A percentile compares a stretch with the other conserved stretches of the same genome.
Conservation (phyloP, 1,284 basidiomycete genomes). For the Pisolithus thermaeus region DNA sequence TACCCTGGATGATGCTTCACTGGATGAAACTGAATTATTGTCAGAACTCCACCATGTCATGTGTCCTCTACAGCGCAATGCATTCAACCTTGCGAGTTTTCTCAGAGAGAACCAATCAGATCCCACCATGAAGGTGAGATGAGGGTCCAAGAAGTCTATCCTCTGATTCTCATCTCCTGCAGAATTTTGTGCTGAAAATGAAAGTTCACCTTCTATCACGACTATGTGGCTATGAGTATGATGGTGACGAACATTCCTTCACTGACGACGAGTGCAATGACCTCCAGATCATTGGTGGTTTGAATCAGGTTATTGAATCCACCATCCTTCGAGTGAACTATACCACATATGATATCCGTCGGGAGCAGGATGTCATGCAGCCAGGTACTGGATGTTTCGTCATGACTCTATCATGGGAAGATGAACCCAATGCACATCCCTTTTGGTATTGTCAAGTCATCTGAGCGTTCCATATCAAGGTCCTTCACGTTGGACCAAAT, state of each 20-base stretch:
- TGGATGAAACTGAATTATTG: too few species aligned
- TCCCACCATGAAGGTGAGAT: too few species aligned
- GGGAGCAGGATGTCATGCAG: constrained; percentile 35
- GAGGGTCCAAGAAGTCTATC: too few species aligned
- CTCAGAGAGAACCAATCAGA: too few species aligned
- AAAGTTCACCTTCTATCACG: too few species aligned
- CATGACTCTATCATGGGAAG: constrained; percentile 29
- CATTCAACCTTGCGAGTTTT: too few species aligned
- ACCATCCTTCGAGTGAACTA: constrained; percentile 34
- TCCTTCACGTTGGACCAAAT: constrained; percentile 4
- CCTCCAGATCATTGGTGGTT: constrained; percentile 18
- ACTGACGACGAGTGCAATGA: constrained; percentile 3
- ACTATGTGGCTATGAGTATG: constrained; percentile 11
- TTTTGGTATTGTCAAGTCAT: constrained; percentile 18
- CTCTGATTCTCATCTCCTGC: too few species aligned
- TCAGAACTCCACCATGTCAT: too few species aligned
- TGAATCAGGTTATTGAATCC: constrained; percentile 26
- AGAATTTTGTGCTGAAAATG: too few species aligned
- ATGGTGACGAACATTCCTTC: constrained; percentile 8
- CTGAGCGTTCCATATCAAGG: constrained; percentile 21
- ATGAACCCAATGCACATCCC: constrained; percentile 11
- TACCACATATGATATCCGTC: constrained; percentile 38
- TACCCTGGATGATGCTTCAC: too few species aligned
- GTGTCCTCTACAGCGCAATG: too few species aligned
- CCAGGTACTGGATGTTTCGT: constrained; percentile 25